phyloP scores from a whole-genome alignment of 2,329 filamentous ascomycete species.

The Lachnum nothofagi region DNA sequence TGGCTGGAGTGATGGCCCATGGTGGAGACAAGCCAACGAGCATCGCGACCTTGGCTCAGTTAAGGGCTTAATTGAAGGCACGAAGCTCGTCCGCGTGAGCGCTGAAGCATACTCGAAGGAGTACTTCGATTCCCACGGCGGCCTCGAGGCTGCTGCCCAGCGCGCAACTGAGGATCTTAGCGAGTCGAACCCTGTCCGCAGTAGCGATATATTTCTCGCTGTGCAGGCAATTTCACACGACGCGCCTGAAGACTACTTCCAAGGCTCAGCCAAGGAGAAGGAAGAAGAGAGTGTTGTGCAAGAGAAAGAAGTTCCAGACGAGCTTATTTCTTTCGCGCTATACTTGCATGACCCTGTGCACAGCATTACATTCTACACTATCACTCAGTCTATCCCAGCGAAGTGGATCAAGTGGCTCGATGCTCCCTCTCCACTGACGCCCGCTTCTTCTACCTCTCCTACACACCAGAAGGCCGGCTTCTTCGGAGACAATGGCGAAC shows the following conservation, averaged over 20 bases:
- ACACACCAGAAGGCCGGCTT: slow-evolving; percentile 26
- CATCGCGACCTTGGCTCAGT: slow-evolving; percentile 75
- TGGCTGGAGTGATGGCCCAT: slow-evolving; percentile 90
- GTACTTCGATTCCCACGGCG: slow-evolving; percentile 73
- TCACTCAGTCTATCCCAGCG: slow-evolving; percentile 77
- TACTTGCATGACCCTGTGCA: slow-evolving; percentile 86
- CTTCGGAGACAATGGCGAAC: slow-evolving; percentile 43
- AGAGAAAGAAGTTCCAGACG: slow-evolving; percentile 48
- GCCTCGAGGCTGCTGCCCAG: slow-evolving; percentile 72
- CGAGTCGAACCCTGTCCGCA: slow-evolving; percentile 83
- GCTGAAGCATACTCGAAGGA: slow-evolving; percentile 84
- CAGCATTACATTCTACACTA: slow-evolving; percentile 75
- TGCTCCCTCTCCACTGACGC: slow-evolving; percentile 56
- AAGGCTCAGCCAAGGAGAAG: slow-evolving; percentile 53
- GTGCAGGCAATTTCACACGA: slow-evolving; percentile 77
- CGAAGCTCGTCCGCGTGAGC: slow-evolving; percentile 82
- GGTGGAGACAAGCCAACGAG: slow-evolving; percentile 74
- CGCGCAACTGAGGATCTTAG: slow-evolving; percentile 73
- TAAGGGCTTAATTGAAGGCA: slow-evolving; percentile 76
- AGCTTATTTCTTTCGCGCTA: slow-evolving; percentile 67
- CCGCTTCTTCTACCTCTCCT: slow-evolving; percentile 35
- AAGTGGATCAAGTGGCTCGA: slow-evolving; percentile 93
- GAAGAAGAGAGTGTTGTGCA: slow-evolving; percentile 49
- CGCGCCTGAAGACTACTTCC: slow-evolving; percentile 62
- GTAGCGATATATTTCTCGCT: slow-evolving; percentile 91